Percentiles rank a stretch among this genome's conserved stretches.
These are phyloP conservation scores for Solanum acaule DNA, from an alignment of 257 asterid genomes.

Conservation along the genomic window DNA sequence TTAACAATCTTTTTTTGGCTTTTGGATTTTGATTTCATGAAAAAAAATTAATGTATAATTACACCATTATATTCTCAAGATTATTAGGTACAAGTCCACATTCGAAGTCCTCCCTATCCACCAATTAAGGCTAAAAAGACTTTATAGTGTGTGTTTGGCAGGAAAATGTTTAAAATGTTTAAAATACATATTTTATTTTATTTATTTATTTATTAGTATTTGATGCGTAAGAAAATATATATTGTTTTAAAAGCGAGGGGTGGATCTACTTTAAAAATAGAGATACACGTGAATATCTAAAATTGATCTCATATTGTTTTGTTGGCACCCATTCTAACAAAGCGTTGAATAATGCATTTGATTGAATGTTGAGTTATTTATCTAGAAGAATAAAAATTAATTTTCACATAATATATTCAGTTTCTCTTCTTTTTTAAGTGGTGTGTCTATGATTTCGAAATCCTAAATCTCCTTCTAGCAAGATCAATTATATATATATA, in stretches of 20 bases:
- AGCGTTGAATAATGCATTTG: background rate
- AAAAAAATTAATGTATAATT: background rate
- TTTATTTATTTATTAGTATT: background rate
- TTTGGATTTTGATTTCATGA: background rate
- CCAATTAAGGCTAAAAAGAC: background rate
- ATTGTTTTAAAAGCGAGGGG: background rate
- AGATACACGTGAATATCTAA: background rate
- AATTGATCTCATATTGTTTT: background rate
- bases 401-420: background rate
- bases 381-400: background rate
- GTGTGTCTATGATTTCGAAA: background rate
- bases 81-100: background rate
- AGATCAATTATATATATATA: background rate
- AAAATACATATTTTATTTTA: background rate
- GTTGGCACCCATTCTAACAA: background rate
- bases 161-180: background rate
- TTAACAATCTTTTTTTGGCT: background rate
- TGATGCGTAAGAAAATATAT: background rate
- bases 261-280: no score
- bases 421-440: background rate
- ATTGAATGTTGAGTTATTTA: background rate
- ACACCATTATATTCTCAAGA: background rate
- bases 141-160: background rate
- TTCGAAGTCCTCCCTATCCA: background rate
- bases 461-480: fast-evolving